phyloP scores from a whole-genome alignment of 2,329 filamentous ascomycete genomes.

The Sclerotiophoma versabilis region DNA sequence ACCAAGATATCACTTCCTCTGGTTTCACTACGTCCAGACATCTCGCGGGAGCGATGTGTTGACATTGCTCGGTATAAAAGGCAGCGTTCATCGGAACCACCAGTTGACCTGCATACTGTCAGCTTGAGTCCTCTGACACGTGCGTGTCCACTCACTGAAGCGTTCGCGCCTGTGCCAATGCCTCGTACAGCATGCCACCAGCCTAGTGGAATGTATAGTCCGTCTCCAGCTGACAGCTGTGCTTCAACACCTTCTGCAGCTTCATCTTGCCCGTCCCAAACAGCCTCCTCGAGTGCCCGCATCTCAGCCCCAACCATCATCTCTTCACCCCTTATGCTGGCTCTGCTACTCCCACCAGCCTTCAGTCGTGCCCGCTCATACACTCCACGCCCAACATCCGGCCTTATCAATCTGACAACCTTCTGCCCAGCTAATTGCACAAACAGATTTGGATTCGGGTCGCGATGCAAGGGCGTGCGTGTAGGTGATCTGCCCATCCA shows the following conservation, averaged over 20 bases:
- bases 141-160: slow-evolving; percentile 55
- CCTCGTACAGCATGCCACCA: slow-evolving; percentile 90
- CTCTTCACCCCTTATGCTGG: slow-evolving; percentile 74
- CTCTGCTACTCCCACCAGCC: slow-evolving; percentile 54
- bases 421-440: slow-evolving; percentile 81
- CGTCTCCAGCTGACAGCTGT: slow-evolving; percentile 69
- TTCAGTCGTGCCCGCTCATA: slow-evolving; percentile 60
- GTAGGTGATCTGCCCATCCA: slow-evolving; percentile 90
- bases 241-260: slow-evolving; percentile 43
- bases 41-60: background rate
- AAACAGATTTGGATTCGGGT: slow-evolving; percentile 94
- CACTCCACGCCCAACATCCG: slow-evolving; percentile 67
- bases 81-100: slow-evolving; percentile 73
- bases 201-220: slow-evolving; percentile 78
- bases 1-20: too few relatives aligned
- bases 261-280: slow-evolving; percentile 67
- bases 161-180: slow-evolving; percentile 63
- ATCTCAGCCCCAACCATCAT: slow-evolving; percentile 90
- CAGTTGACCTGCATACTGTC: slow-evolving; percentile 67
- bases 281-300: slow-evolving; percentile 66
- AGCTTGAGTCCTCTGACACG: slow-evolving; percentile 25
- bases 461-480: slow-evolving; percentile 87
- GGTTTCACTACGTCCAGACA: background rate
- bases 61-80: background rate
- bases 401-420: slow-evolving; percentile 72